phyloP scores from a whole-genome alignment of 176 grass and related monocot genomes.

The Phragmites australis region DNA sequence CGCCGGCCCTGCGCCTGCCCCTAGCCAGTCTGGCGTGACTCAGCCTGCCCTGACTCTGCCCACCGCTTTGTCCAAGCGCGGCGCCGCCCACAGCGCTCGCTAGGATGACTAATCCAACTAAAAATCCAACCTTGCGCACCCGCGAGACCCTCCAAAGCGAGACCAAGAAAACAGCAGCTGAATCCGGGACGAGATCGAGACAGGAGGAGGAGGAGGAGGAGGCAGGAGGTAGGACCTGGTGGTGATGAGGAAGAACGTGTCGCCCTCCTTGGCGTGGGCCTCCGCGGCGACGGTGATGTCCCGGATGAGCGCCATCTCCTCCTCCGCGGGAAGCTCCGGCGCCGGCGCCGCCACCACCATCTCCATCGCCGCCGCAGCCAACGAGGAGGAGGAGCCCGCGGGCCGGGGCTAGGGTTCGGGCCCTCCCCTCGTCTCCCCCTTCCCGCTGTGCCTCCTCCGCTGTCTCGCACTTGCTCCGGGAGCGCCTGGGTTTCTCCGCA shows the following conservation, averaged over 20 bases:
- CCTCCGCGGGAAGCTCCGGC: constrained; percentile 59
- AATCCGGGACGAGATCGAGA: constrained; percentile 33
- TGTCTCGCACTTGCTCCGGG: not conserved
- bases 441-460: no score
- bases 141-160: not conserved
- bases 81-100: no score
- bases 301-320: constrained; percentile 81
- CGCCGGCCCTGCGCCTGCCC: no score
- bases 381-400: constrained; percentile 8
- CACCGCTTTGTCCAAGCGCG: no score
- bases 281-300: constrained; percentile 84
- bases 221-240: constrained; percentile 51
- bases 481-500: not conserved
- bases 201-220: not conserved
- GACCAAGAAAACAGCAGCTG: not conserved
- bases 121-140: not conserved
- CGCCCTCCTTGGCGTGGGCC: constrained; percentile 83
- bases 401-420: constrained; percentile 38
- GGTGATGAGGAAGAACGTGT: constrained; percentile 92
- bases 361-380: constrained; percentile 17
- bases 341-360: constrained; percentile 16
- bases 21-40: no score
- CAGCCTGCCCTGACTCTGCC: no score
- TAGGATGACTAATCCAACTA: not conserved
- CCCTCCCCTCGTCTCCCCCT: not conserved